phyloP scores from a whole-genome alignment of 345 rosid genomes.

The Heritiera littoralis region DNA sequence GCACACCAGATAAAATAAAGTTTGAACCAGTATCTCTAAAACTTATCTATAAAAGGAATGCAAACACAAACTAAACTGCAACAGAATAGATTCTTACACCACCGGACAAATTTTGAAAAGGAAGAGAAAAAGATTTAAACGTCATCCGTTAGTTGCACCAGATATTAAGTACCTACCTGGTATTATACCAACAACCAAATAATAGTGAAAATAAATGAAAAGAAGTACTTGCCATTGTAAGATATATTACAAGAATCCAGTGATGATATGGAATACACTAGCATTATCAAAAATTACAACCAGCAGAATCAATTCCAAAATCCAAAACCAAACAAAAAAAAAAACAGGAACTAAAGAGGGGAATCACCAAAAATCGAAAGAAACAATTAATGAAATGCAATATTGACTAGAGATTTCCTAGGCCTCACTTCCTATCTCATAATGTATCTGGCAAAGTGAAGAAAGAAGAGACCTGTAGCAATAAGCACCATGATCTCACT shows the following conservation, averaged over 20 bases:
- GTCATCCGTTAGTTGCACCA: background rate
- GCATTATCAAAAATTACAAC: constrained; percentile 48
- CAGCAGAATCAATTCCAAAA: constrained; percentile 33
- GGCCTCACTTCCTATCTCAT: constrained; percentile 38
- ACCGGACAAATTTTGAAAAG: background rate
- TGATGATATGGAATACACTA: constrained; percentile 20
- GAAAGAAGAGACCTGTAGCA: constrained; percentile 28
- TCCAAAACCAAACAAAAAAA: constrained; percentile 23
- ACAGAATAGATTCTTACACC: too few relatives aligned
- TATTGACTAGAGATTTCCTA: constrained; percentile 28
- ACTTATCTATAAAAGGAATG: background rate
- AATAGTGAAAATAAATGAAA: background rate
- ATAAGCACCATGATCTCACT: constrained; percentile 31
- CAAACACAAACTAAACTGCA: background rate
- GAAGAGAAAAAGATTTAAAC: background rate
- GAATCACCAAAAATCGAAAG: constrained; percentile 32
- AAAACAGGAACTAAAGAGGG: constrained; percentile 30
- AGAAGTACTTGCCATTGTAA: constrained; percentile 8
- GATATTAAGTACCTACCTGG: background rate
- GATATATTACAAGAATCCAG: constrained; percentile 30
- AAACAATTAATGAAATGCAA: constrained; percentile 27
- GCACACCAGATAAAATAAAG: background rate
- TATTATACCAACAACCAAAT: background rate
- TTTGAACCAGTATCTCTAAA: background rate
- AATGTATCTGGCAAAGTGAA: constrained; percentile 24